Conservation (phyloP, 768 basidiomycete genomes). For the Mycena crocata region DNA sequence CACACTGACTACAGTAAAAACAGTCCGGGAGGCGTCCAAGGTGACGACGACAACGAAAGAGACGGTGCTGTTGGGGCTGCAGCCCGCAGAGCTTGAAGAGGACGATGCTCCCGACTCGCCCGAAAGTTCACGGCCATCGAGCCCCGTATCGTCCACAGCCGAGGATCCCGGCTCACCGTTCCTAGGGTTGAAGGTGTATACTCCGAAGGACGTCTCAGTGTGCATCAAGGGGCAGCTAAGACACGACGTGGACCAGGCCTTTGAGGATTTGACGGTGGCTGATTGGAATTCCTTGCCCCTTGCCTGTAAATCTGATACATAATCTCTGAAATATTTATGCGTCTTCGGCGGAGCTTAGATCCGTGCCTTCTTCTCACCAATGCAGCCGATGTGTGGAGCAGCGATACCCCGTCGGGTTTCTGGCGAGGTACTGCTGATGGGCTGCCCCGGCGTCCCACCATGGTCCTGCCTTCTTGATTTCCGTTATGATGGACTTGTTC, state of each 20-base stretch:
- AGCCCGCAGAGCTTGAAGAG: background rate
- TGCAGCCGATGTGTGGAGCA: too few relatives aligned
- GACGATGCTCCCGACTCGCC: background rate
- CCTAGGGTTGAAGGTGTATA: conserved; percentile 38
- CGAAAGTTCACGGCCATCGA: conserved; percentile 4
- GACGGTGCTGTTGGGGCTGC: conserved; percentile 22
- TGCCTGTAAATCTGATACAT: too few relatives aligned
- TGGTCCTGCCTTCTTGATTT: too few relatives aligned
- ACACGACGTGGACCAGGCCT: conserved; percentile 28
- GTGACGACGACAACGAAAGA: conserved; percentile 31
- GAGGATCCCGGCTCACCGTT: conserved; percentile 24
- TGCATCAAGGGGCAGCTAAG: conserved; percentile 37
- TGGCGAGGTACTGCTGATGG: too few relatives aligned
- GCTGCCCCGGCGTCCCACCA: too few relatives aligned
- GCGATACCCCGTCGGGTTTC: too few relatives aligned
- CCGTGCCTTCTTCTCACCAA: too few relatives aligned
- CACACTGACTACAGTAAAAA: conserved; percentile 26
- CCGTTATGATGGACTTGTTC: too few relatives aligned
- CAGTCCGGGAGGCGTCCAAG: conserved; percentile 12
- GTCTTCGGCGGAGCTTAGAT: too few relatives aligned
- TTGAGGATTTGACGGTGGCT: conserved; percentile 16
- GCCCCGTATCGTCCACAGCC: background rate
- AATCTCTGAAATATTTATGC: too few relatives aligned
- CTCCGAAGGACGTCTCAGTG: conserved; percentile 29
- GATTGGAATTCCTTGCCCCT: conserved; percentile 30